Evolutionary conservation across 2,329 filamentous ascomycete species (phyloP), one percentile per base, ranked within the genome.

Genomic region (Fonsecaea nubica): DNA sequence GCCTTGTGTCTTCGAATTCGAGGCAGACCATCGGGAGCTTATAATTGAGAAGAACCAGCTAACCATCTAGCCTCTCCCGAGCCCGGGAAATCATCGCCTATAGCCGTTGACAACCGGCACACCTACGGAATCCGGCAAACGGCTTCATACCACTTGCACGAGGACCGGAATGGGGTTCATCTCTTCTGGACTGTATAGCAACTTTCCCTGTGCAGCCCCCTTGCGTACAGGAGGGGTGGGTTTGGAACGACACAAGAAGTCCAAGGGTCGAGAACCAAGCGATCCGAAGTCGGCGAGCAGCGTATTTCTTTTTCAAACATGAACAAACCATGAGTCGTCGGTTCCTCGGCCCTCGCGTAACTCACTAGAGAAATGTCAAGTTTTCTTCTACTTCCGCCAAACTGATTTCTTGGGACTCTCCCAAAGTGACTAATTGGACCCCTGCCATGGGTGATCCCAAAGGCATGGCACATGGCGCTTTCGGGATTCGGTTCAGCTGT

Each of bases 401-500:
- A 45, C 40, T 45, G 15, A n/a, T 40, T 40, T 40, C 15, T 18
- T 45, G 15, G 36, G 36, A 4, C n/a, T 15, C n/a, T 15, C 40
- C 25, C 25, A 25, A 15, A 50, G 2, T 50, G 18, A 50, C 45
- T 50, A 50, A 25, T 25, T 25, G 25, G 25, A 21, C 10, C 45
- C 45, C 45, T 25, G 45, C 45, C 18, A 9, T 9, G 25, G 25
- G 52, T 36, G 33, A 36, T 55, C 33, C 52, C 52, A 35, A 30
- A 13, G 33, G 30, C 52, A 21, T 35, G 52, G 52, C 52, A 55
- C 52, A 35, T 55, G 52, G 52, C 33, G 52, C 30, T 25, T 25
- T 55, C 52, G 52, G 52, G 52, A 55, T 36, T 55, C 52, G 52
- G 52, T 55, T 55, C 52, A 55, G 52, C 52, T 55, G 30, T 21